Base-by-base conservation (phyloP, 2,329 filamentous ascomycete species). In the Colletotrichum tabaci region DNA sequence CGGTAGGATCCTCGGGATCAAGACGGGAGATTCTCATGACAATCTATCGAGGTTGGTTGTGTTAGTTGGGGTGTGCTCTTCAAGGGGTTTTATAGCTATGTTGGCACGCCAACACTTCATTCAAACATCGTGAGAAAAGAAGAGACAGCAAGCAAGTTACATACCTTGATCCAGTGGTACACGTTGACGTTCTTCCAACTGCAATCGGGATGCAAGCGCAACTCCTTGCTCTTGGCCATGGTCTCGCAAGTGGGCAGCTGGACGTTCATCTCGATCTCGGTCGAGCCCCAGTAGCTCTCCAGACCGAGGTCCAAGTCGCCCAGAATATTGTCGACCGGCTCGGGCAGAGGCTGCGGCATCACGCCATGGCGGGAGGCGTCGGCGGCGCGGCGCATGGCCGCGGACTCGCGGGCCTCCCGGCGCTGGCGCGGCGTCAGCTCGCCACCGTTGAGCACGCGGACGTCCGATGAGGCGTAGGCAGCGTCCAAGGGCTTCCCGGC, bases 161-260 rank as follows among this genome's bases (percentile, higher is more conserved):
- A 74, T 84, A 94, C 94, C 89, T 98, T 98, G 81, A 98, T 97
- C 95, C 95, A 98, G 80, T 98, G 95, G 79, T 94, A 94, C 65
- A 98, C 95, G 77, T 96, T 94, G 63, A 97, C 96, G 74, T 97
- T 97, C 78, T 94, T 93, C 87, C 96, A 98, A 68, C 94, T 97
- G 66, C 94, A 97, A 79, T 98, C 95, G 64, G 96, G 96, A 79
- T 98, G 93, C 71, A 98, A 83, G 71, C 90, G 88, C 47, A 89
- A 67, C 10, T 81, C 81, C 79, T 87, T 88, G 77, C 95, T 92
- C 77, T 92, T 93, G 26, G 93, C 90, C 92, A 97, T 95, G 78
- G 92, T 92, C 76, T 94, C 90, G 79, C 95, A 98, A 46, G 94
- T 97, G 13, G 95, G 95, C 60, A 98, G 87, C 82, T 97, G 94